These are phyloP conservation scores for Pythium graminicola DNA, from an alignment of 352 stramenopile species.

Conservation along the genomic window DNA sequence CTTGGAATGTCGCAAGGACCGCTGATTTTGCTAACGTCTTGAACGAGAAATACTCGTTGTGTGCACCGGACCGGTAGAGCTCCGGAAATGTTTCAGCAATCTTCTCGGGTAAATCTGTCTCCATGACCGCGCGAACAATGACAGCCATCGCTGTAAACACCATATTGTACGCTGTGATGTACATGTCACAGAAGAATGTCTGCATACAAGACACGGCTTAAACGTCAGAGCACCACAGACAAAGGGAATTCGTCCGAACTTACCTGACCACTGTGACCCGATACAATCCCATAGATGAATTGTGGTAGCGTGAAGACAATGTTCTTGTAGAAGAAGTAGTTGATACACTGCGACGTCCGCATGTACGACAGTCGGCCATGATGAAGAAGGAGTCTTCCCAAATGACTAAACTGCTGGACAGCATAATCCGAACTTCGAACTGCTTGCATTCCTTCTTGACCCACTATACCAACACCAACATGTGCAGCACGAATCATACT, in stretches of 20 bases:
- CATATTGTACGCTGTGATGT: constrained; percentile 94
- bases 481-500: constrained; percentile 99
- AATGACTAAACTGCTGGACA: constrained; percentile 76
- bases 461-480: constrained; percentile 96
- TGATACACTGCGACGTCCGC: constrained; percentile 92
- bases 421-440: constrained; percentile 76
- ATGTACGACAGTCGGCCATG: constrained; percentile 94
- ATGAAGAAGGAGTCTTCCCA: constrained; percentile 62
- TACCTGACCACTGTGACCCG: constrained; percentile 83
- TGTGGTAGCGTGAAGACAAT: constrained; percentile 88
- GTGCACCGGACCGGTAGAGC: constrained; percentile 53
- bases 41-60: constrained; percentile 59
- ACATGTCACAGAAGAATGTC: constrained; percentile 76
- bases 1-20: constrained; percentile 46
- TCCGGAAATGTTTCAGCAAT: constrained; percentile 66
- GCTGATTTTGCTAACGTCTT: constrained; percentile 36
- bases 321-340: constrained; percentile 99
- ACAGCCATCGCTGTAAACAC: constrained; percentile 90
- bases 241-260: background rate
- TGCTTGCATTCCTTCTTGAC: constrained; percentile 93
- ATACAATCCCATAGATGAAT: constrained; percentile 84
- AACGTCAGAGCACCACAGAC: background rate
- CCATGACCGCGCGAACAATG: constrained; percentile 61
- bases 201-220: constrained; percentile 10
- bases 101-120: constrained; percentile 63